phyloP scores from a whole-genome alignment of 2,329 filamentous ascomycete genomes.

The Ophiostoma sp. region DNA sequence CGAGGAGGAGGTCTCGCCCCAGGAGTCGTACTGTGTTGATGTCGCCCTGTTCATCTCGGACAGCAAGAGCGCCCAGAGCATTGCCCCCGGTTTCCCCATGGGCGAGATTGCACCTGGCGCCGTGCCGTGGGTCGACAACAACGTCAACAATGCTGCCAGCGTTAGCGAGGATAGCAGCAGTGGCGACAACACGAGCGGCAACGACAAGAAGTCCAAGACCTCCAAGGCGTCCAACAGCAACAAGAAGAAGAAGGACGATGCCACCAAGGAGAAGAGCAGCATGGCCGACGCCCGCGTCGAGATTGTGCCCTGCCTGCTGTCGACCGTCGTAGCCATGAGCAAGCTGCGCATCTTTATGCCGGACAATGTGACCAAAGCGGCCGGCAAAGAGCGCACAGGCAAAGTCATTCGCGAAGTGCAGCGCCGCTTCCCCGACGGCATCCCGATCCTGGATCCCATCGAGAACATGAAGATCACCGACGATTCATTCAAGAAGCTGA shows the following conservation, averaged over 20 bases:
- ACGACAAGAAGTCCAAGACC: conserved; percentile 11
- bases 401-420: conserved; percentile 76
- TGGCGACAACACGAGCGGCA: conserved; percentile 10
- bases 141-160: background rate
- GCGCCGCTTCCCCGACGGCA: conserved; percentile 86
- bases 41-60: conserved; percentile 66
- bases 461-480: conserved; percentile 96
- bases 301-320: conserved; percentile 81
- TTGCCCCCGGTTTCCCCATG: conserved; percentile 41
- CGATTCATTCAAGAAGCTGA: conserved; percentile 87
- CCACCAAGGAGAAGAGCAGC: background rate
- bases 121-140: conserved; percentile 48
- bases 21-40: conserved; percentile 80
- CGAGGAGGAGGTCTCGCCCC: conserved; percentile 66
- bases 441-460: conserved; percentile 86
- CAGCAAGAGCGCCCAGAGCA: conserved; percentile 48
- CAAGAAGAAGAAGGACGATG: conserved; percentile 1
- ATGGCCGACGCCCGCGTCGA: conserved; percentile 59
- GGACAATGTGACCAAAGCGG: conserved; percentile 66
- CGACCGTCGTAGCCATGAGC: conserved; percentile 79
- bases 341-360: conserved; percentile 83
- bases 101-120: conserved; percentile 64
- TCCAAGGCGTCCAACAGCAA: background rate
- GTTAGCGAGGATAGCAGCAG: background rate
- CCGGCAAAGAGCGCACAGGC: conserved; percentile 67